Base-by-base conservation (phyloP, 192 early-diverging fungal species). In the Umbelopsis sp. region DNA sequence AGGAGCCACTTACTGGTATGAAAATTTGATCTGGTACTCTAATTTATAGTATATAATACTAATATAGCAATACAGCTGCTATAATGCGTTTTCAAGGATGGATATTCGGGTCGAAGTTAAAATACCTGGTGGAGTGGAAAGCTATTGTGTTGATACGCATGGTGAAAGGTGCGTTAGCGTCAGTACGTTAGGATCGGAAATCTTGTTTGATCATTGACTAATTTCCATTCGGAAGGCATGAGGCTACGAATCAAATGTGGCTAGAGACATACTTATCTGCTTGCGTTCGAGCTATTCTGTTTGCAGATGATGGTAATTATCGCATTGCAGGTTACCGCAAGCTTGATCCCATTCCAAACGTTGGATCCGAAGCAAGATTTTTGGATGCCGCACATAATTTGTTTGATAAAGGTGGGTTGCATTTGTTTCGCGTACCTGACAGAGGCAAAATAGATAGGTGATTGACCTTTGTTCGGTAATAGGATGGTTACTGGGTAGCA, bases 61-160 rank as follows among this genome's bases (percentile, higher is more conserved):
- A 34, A 24, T 21, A 10, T 26, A 12, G 45, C 10, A 59, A 68
- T 50, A 4, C 82, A 96, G 97, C 83, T 94, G 95, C 79, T 99
- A 93, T 81, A 98, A 99, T 81, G 95, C 95, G 4, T 99, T 99
- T 74, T 96, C 97, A 10, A 87, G 95, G n/a, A 90, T 98, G 8
- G 98, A 99, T 81, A 87, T 99, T 47, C 91, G 98, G 32, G 98
- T 99, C 21, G 95, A 97, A 80, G 96, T 99, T 24, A 91, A 93
- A 69, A 98, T 98, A 71, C 98, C 98, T 16, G 98, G 98, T 65
- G 96, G 98, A 47, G 98, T 99, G 5, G 97, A 98, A 66, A 89
- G 91, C 62, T 97, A 97, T 68, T 85, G 87, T 14, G 90, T 99
- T 9, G 96, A 96, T 67, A 77, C 92, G 43, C 84, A 92, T n/a